Evolutionary conservation across 2,329 filamentous ascomycete species (phyloP), one percentile per base, ranked within the genome.

Genomic region (Lecanicillium sp.): DNA sequence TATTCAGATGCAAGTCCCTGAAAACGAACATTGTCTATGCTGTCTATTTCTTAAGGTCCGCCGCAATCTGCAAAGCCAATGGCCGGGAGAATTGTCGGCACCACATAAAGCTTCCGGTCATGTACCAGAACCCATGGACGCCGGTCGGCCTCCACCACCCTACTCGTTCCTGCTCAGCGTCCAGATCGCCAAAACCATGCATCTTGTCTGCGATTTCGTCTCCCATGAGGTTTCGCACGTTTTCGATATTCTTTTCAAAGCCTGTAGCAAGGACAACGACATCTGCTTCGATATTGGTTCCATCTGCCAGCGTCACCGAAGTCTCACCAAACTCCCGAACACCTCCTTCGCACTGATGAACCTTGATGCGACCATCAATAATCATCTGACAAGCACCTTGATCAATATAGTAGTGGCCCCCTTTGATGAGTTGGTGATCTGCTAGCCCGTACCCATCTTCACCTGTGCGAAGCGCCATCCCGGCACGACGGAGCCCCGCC

Each of bases 331-430:
- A 57, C 2, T 51, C 45, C 28, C 48, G 44, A 29, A 66, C 57
- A 0, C 58, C 59, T 2, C 50, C 56, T 14, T 52, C 44, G 27
- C 49, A 48, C 5, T 44, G 39, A 10, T 54, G 52, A 11, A 68
- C 49, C 41, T 61, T 61, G 40, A 68, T 60, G 40, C 60, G 59
- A 8, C 65, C 64, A 15, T 64, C 59, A n/a, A 58, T 49, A 38
- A 69, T 62, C 37, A 67, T 56, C 43, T 61, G 42, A 11, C 52
- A 58, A 12, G 52, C 54, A 1, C 64, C 66, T 13, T 64, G 58
- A 35, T 69, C 64, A 20, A 68, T 58, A 45, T 67, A 69, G 44
- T 65, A 66, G 13, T 59, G 57, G 3, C 66, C 65, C 1, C 59
- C 62, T 6, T 56, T 50, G n/a, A 57, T 55, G 22, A 67, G 51